phyloP scores from a whole-genome alignment of 495 filamentous ascomycete species.

The Trichoderma gamsii region DNA sequence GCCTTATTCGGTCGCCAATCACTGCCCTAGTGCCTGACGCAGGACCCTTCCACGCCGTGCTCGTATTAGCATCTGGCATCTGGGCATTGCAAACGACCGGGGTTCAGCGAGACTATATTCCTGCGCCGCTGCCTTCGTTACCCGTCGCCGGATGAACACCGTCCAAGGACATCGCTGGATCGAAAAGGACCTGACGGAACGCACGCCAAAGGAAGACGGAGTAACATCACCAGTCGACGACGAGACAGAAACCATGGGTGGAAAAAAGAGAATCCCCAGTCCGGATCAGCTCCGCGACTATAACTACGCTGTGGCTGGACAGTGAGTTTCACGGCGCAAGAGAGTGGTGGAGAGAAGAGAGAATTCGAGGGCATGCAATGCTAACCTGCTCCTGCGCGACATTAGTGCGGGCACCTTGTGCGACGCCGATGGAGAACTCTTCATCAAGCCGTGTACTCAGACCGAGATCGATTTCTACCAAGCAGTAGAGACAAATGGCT shows the following conservation, averaged over 20 bases:
- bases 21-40: not conserved
- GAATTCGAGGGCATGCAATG: not conserved
- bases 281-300: slow-evolving; percentile 59
- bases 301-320: slow-evolving; percentile 82
- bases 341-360: not conserved
- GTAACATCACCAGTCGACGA: not conserved
- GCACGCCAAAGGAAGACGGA: not conserved
- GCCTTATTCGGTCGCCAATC: not conserved
- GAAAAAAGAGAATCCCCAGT: slow-evolving; percentile 32
- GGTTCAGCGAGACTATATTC: not conserved
- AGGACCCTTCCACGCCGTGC: too few relatives aligned
- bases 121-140: not conserved
- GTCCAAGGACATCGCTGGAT: too few relatives aligned
- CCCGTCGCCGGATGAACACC: too few relatives aligned
- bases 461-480: slow-evolving; percentile 93
- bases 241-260: slow-evolving; percentile 20
- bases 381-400: slow-evolving; percentile 2
- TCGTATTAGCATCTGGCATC: too few relatives aligned
- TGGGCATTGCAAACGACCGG: too few relatives aligned
- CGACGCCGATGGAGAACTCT: slow-evolving; percentile 73
- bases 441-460: slow-evolving; percentile 90
- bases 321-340: slow-evolving; percentile 56
- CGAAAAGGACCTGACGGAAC: too few relatives aligned
- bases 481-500: slow-evolving; percentile 47
- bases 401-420: slow-evolving; percentile 84